Evolutionary conservation across 495 filamentous ascomycete genomes (phyloP).

Genomic region (Amphirosellinia nigrospora): DNA sequence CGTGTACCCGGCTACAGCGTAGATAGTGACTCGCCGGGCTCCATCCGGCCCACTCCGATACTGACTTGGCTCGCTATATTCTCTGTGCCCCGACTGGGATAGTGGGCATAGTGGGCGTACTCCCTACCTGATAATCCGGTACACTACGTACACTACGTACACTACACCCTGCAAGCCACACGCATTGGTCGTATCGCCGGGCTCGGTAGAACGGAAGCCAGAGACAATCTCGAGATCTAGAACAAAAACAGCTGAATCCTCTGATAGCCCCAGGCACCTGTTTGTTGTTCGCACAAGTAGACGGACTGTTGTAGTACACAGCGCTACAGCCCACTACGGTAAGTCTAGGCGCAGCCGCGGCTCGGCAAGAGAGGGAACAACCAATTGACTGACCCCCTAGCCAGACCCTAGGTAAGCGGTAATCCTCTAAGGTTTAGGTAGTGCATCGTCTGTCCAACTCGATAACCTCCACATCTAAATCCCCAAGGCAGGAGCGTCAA

Average conservation of each 20-base stretch:
- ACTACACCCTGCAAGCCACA: slow-evolving; percentile 6
- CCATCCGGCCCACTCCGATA: slow-evolving; percentile 8
- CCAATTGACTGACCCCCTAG: too few relatives aligned
- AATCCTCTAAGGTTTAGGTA: too few relatives aligned
- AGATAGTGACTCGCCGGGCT: slow-evolving; percentile 1
- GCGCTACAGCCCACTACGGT: background rate
- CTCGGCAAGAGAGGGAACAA: background rate
- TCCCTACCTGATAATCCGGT: too few relatives aligned
- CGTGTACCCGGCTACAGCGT: background rate
- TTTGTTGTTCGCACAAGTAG: background rate
- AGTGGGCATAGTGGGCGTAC: too few relatives aligned
- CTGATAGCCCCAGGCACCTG: background rate
- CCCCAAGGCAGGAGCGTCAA: too few relatives aligned
- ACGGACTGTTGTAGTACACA: background rate
- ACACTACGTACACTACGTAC: background rate
- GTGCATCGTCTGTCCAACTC: background rate
- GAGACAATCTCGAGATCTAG: background rate
- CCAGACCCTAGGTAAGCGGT: too few relatives aligned
- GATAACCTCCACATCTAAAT: background rate
- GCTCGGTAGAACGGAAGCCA: slow-evolving; percentile 20
- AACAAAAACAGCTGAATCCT: background rate
- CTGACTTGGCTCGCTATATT: background rate
- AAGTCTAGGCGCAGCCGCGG: background rate
- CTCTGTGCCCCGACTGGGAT: background rate
- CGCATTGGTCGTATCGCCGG: slow-evolving; percentile 8